phyloP scores from a whole-genome alignment of 2,329 filamentous ascomycete species.

The Aspergillus sp. region DNA sequence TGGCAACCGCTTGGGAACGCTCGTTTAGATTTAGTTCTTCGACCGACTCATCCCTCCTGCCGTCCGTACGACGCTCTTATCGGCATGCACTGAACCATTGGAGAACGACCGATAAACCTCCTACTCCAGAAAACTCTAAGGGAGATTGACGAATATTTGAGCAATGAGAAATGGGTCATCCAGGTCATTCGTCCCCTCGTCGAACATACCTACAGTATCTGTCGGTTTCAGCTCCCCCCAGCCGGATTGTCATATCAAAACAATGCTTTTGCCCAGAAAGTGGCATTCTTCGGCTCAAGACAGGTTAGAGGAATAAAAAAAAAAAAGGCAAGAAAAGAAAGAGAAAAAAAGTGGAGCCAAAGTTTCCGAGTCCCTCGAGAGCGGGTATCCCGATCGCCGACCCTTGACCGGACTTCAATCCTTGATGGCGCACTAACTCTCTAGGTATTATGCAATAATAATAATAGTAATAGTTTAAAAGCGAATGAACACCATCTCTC shows the following conservation, averaged over 20 bases:
- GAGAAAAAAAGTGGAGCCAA: conserved; percentile 3
- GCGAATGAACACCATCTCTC: not conserved
- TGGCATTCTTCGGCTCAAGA: conserved; percentile 17
- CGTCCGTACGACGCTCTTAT: conserved; percentile 10
- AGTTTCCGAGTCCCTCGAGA: conserved; percentile 10
- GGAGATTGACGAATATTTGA: not conserved
- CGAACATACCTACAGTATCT: not conserved
- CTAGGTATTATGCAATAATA: conserved; percentile 5
- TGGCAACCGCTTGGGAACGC: conserved; percentile 11
- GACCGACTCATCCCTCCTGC: conserved; percentile 10
- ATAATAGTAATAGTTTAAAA: conserved; percentile 4
- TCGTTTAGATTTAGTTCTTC: conserved; percentile 11
- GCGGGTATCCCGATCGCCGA: conserved; percentile 17
- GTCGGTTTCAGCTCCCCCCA: conserved; percentile 11
- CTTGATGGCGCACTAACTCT: too few relatives aligned
- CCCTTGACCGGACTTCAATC: conserved; percentile 8
- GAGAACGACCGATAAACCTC: conserved; percentile 6
- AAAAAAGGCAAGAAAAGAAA: not conserved
- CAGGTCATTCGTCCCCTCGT: not conserved
- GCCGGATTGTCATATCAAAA: conserved; percentile 8
- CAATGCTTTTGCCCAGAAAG: conserved; percentile 5
- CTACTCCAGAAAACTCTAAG: conserved; percentile 2
- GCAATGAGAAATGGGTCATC: not conserved
- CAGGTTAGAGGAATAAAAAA: conserved; percentile 4
- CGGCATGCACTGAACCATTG: conserved; percentile 5